Base-by-base conservation (phyloP, 2,329 filamentous ascomycete genomes). In the Cercospora sesami region DNA sequence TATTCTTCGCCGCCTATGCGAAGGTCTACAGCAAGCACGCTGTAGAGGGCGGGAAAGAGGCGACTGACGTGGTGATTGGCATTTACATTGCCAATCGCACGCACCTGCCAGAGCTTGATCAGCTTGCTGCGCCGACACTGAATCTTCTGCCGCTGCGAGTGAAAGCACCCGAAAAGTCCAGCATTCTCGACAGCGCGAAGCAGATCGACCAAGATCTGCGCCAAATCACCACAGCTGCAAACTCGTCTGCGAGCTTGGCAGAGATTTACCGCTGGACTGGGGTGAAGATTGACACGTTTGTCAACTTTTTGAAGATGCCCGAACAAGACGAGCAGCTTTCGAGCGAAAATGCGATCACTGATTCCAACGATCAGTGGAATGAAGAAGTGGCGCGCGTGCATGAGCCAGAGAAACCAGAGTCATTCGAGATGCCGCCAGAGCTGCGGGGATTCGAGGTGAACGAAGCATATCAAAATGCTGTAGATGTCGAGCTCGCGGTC, bases 11-110 rank as follows among this genome's bases (percentile, higher is more conserved):
- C 0, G 83, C 86, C 0, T 91, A 90, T 71, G 87, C 91, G 2
- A 86, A 84, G 69, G 74, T 83, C 5, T 83, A 85, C 74, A 75
- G 79, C 39, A 31, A 23, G 10, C 64, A 68, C 4, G 68, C 72
- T 74, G 81, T 36, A 8, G 4, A 9, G 12, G 31, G 63, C 5
- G 23, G 55, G 2, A n/a, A 62, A 4, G 28, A 31, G 26, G 7
- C 63, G 5, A 67, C 63, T 5, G 42, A 86, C 45, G 78, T 91
- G 1, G 80, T 92, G 0, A 84, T 97, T 61, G 94, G 93, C 1
- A 79, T 97, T 23, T 97, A 97, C 78, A 86, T 96, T 8, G 91
- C 93, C 51, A 96, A 96, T 77, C 86, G 93, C 62, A 84, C 85
- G 0, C 81, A 86, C 10, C 79, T 84, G 8, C 80, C 84, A 3